phyloP scores from a whole-genome alignment of 495 filamentous ascomycete genomes.

The Podospora sp. region DNA sequence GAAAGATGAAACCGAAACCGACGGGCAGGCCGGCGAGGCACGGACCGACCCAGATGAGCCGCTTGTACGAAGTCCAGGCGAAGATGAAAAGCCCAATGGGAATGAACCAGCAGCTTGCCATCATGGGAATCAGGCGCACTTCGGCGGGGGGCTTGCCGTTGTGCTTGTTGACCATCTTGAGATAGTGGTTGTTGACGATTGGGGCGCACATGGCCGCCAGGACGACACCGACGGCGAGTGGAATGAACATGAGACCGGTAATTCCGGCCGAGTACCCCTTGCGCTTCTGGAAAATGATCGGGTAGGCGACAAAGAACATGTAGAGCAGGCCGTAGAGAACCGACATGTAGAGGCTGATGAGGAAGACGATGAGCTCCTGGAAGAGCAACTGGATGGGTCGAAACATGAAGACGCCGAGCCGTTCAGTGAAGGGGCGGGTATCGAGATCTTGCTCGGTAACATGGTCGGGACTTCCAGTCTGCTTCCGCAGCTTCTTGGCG shows the following conservation, averaged over 20 bases:
- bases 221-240: conserved; percentile 67
- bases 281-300: conserved; percentile 74
- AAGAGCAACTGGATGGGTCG: conserved; percentile 82
- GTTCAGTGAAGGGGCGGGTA: conserved; percentile 62
- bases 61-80: conserved; percentile 75
- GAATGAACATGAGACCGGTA: conserved; percentile 83
- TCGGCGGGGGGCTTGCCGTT: conserved; percentile 75
- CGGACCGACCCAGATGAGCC: conserved; percentile 69
- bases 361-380: conserved; percentile 75
- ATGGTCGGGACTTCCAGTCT: conserved; percentile 62
- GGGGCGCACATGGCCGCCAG: conserved; percentile 67
- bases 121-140: conserved; percentile 79
- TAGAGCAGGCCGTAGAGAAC: conserved; percentile 77
- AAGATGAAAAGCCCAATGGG: conserved; percentile 81
- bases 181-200: conserved; percentile 75
- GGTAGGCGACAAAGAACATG: conserved; percentile 83
- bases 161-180: conserved; percentile 59
- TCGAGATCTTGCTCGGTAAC: conserved; percentile 78
- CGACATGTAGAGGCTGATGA: conserved; percentile 77
- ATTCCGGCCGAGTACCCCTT: conserved; percentile 72
- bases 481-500: conserved; percentile 67
- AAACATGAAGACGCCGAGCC: conserved; percentile 66
- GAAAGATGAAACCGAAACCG: conserved; percentile 80
- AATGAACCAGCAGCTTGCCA: conserved; percentile 79
- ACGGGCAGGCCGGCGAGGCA: conserved; percentile 73